These are phyloP conservation scores for Arachis stenosperma DNA, from an alignment of 306 rosid genomes.

Conservation along the genomic window DNA sequence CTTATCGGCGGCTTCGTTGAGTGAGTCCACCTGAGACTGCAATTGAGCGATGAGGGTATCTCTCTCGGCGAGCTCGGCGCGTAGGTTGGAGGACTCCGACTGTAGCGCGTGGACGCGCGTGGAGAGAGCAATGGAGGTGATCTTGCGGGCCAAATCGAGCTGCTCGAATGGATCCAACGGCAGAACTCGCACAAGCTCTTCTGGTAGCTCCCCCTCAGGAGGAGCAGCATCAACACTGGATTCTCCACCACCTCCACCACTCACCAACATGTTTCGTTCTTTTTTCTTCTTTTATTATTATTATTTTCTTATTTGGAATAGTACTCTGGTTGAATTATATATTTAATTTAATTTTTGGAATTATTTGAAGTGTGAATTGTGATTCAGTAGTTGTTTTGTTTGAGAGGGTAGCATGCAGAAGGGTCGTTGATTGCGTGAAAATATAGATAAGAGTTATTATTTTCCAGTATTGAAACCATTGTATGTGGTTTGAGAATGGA, in stretches of 20 bases:
- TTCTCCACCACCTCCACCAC: not conserved
- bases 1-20: constrained; percentile 59
- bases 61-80: constrained; percentile 59
- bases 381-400: not conserved
- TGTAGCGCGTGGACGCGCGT: constrained; percentile 75
- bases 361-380: not conserved
- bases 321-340: not conserved
- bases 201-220: constrained; percentile 62
- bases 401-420: not conserved
- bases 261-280: constrained; percentile 45
- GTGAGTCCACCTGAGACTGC: constrained; percentile 60
- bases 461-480: not conserved
- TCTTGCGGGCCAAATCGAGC: constrained; percentile 94
- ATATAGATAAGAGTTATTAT: too few species aligned
- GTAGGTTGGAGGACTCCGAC: constrained; percentile 56
- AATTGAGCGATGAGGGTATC: constrained; percentile 63
- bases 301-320: not conserved
- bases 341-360: not conserved
- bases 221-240: too few species aligned
- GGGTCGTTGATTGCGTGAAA: not conserved
- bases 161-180: constrained; percentile 94
- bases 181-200: constrained; percentile 59
- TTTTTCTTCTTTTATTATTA: not conserved
- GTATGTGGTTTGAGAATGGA: constrained; percentile 49
- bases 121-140: constrained; percentile 80